phyloP scores from a whole-genome alignment of 2,329 filamentous ascomycete genomes.

The Cercospora brassicicola region DNA sequence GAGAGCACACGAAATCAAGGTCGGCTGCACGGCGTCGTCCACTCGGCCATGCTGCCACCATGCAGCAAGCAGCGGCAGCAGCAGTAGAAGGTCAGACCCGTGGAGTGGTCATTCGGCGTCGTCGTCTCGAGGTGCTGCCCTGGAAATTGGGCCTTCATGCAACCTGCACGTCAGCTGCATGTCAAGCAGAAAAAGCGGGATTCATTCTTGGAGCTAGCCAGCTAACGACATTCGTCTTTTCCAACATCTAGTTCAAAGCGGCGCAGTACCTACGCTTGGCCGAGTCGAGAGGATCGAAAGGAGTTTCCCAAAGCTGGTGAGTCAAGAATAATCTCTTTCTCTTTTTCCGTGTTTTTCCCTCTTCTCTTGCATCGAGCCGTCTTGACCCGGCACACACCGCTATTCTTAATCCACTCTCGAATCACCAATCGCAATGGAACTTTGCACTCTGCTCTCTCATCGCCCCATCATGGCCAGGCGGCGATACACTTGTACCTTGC shows the following conservation, averaged over 20 bases:
- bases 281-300: constrained; percentile 85
- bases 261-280: constrained; percentile 91
- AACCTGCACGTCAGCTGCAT: constrained; percentile 18
- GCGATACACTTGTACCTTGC: constrained; percentile 7
- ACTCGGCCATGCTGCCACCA: not conserved
- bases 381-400: not conserved
- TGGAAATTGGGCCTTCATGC: constrained; percentile 29
- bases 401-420: not conserved
- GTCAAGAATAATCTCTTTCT: constrained; percentile 40
- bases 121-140: constrained; percentile 14
- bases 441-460: not conserved
- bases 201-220: not conserved
- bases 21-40: not conserved
- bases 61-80: not conserved
- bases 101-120: constrained; percentile 9
- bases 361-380: not conserved
- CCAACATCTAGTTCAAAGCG: constrained; percentile 63
- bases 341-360: not conserved
- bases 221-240: constrained; percentile 14
- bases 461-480: not conserved
- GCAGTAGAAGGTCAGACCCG: not conserved
- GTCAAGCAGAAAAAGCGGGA: not conserved
- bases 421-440: not conserved
- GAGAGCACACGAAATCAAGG: not conserved
- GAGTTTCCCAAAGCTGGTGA: constrained; percentile 91